These are phyloP conservation scores for Cephalotrichum gorgonifer DNA, from an alignment of 2,329 filamentous ascomycete genomes.

Conservation along the genomic window DNA sequence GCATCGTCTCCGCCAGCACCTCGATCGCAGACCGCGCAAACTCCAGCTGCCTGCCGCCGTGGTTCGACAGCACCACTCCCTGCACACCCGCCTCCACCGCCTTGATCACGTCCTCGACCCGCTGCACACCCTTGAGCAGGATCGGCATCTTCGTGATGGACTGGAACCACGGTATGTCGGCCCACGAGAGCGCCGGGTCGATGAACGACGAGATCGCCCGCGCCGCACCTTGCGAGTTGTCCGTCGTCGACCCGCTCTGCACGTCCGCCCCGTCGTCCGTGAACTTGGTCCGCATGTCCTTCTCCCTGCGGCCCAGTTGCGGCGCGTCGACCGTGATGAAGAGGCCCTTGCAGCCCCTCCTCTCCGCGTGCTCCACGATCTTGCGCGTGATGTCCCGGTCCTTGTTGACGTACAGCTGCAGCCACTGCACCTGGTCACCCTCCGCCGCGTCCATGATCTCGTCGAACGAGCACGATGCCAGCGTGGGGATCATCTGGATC, in stretches of 20 bases:
- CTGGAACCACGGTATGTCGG: conserved; percentile 87
- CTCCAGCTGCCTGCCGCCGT: conserved; percentile 89
- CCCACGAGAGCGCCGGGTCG: conserved; percentile 87
- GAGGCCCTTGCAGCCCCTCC: conserved; percentile 82
- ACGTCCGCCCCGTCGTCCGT: conserved; percentile 74
- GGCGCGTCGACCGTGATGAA: conserved; percentile 99
- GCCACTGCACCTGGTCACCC: conserved; percentile 82
- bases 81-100: conserved; percentile 76
- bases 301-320: conserved; percentile 87
- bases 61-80: conserved; percentile 89
- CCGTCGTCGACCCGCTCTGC: conserved; percentile 54
- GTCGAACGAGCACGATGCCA: conserved; percentile 95
- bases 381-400: conserved; percentile 80
- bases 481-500: conserved; percentile 95
- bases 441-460: conserved; percentile 82
- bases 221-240: conserved; percentile 84
- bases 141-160: conserved; percentile 91
- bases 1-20: conserved; percentile 87
- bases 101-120: conserved; percentile 85
- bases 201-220: conserved; percentile 95
- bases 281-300: conserved; percentile 95
- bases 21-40: conserved; percentile 84
- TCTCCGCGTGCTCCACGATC: conserved; percentile 87
- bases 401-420: conserved; percentile 97
- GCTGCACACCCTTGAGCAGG: conserved; percentile 90